Base-by-base conservation (phyloP, 257 asterid genomes). In the Parsonsia alboflavescens region DNA sequence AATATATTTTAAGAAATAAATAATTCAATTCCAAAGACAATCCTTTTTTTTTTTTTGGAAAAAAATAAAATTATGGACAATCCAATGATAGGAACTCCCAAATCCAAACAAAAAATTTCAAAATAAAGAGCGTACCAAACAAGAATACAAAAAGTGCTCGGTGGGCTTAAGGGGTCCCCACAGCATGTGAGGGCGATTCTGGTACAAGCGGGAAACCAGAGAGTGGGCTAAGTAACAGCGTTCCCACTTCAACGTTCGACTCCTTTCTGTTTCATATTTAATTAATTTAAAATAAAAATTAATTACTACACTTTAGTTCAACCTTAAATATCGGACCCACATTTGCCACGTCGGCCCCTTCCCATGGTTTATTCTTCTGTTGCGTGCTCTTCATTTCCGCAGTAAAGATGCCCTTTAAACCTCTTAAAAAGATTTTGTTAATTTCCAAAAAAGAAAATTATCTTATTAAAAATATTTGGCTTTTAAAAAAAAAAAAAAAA, bases 241-340 rank as follows among this genome's bases (percentile, higher is more conserved):
- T 77, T 73, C 85, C 75, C 85, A 84, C 78, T 84, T 24, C 83
- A 84, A 84, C 87, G 87, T 84, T 84, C 85, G 85, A 81, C 68
- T 71, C 22, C 58, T 75, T 59, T 69, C 36, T 26, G 54, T 59
- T 77, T 62, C 56, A 19, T 53, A 4, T 53, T 19, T 61, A 58
- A 41, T n/a, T n/a, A n/a, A n/a, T n/a, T n/a, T n/a, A n/a, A n/a
- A n/a, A n/a, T n/a, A n/a, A n/a, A n/a, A n/a, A n/a, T n/a, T n/a
- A n/a, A n/a, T n/a, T n/a, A n/a, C n/a, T n/a, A n/a, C n/a, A n/a
- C n/a, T n/a, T n/a, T n/a, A 68, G 52, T 67, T 70, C 24, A 15
- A 6, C 28, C 79, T 45, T 42, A 26, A 68, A 77, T 17, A 1
- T 5, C 75, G 68, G 77, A 46, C 50, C 73, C 68, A 41, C 63